Evolutionary conservation across 352 stramenopile genomes (phyloP).

Genomic region (Globisporangium canariense): DNA sequence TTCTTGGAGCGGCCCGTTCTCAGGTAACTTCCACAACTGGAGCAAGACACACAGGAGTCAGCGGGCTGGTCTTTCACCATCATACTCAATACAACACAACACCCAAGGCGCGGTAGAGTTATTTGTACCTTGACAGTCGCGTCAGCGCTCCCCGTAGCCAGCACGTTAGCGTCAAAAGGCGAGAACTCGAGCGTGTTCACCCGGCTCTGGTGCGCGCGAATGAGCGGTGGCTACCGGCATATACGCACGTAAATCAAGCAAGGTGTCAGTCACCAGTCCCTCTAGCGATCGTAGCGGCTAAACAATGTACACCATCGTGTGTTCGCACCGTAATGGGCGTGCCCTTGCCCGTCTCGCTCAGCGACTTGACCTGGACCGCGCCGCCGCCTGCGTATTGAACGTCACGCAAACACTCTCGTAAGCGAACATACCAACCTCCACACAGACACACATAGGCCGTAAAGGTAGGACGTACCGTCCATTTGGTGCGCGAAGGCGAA

Average conservation of each 20-base stretch:
- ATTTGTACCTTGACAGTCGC: constrained; percentile 39
- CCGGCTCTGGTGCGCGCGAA: constrained; percentile 55
- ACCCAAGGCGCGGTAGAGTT: not conserved
- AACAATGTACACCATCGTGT: not conserved
- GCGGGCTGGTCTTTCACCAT: too few species aligned
- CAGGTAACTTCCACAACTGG: constrained; percentile 62
- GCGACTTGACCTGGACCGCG: constrained; percentile 55
- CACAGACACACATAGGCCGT: not conserved
- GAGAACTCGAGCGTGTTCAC: constrained; percentile 66
- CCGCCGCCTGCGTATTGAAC: constrained; percentile 31
- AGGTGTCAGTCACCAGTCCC: not conserved
- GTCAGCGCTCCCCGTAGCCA: constrained; percentile 60
- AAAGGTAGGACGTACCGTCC: constrained; percentile 27
- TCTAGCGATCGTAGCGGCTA: not conserved
- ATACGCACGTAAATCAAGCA: constrained; percentile 2
- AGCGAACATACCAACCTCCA: too few species aligned
- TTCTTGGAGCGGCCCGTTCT: constrained; percentile 16
- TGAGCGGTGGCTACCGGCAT: constrained; percentile 36
- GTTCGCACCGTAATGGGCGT: constrained; percentile 20
- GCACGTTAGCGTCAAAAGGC: constrained; percentile 43
- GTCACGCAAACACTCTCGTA: not conserved
- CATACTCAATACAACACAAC: too few species aligned
- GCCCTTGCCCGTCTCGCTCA: constrained; percentile 44
- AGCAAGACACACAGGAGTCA: not conserved
- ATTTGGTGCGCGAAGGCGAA: constrained; percentile 69